These are phyloP conservation scores for Botrytis byssoidea DNA, from an alignment of 2,329 filamentous ascomycete species.

Conservation along the genomic window DNA sequence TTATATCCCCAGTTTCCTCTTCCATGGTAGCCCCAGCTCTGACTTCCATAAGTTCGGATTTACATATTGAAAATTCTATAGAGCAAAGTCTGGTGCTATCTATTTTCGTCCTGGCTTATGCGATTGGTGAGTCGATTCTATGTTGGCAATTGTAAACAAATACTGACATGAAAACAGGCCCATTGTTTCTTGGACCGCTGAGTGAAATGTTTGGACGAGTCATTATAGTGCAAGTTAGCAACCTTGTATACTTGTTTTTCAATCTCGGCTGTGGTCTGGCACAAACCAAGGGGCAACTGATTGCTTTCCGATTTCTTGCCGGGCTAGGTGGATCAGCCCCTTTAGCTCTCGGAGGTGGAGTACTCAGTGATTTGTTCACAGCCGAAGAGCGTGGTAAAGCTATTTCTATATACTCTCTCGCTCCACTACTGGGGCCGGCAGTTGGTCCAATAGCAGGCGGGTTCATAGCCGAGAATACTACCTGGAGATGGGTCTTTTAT, in stretches of 20 bases:
- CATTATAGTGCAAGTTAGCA: constrained; percentile 45
- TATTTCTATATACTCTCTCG: constrained; percentile 39
- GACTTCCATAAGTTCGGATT: constrained; percentile 50
- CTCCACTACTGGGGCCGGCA: constrained; percentile 37
- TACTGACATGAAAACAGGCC: constrained; percentile 42
- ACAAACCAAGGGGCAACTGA: constrained; percentile 44
- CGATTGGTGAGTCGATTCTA: constrained; percentile 6
- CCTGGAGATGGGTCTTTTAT: constrained; percentile 57
- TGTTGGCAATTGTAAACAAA: background rate
- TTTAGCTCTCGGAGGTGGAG: constrained; percentile 46
- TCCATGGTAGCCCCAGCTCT: constrained; percentile 56
- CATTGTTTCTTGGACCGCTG: constrained; percentile 59
- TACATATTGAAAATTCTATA: constrained; percentile 48
- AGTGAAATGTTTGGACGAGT: constrained; percentile 51
- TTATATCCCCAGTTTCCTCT: constrained; percentile 52
- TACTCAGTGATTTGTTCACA: constrained; percentile 48
- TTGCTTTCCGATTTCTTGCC: constrained; percentile 48
- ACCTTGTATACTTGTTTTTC: constrained; percentile 53
- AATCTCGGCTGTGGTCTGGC: constrained; percentile 53
- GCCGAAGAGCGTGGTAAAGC: constrained; percentile 49
- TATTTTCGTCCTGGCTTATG: constrained; percentile 47
- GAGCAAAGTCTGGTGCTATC: constrained; percentile 49
- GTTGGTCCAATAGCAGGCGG: constrained; percentile 50
- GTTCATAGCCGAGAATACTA: constrained; percentile 47
- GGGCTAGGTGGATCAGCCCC: constrained; percentile 49